Conservation (phyloP, 1,284 basidiomycete genomes). For the Microbotryum intermedium region DNA sequence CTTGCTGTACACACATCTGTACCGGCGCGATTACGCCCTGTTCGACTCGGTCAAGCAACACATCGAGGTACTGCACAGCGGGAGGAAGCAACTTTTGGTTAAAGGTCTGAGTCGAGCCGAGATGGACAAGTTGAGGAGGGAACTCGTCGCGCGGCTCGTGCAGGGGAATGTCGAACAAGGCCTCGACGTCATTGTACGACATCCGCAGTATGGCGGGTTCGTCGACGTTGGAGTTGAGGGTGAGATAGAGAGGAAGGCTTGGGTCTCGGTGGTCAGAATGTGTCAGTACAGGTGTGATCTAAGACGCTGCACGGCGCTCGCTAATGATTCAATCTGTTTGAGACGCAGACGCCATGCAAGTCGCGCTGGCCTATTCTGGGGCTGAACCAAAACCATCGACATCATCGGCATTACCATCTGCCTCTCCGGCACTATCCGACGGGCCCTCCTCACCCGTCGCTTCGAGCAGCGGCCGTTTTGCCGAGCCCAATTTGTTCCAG, state of each 20-base stretch:
- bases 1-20: constrained; percentile 83
- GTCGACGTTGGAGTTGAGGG: constrained; percentile 55
- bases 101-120: constrained; percentile 84
- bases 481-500: too few relatives aligned
- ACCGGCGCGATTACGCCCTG: constrained; percentile 75
- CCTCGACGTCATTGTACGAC: constrained; percentile 88
- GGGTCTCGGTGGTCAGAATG: constrained; percentile 61
- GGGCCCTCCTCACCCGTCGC: too few relatives aligned
- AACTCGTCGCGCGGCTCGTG: constrained; percentile 80
- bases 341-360: constrained; percentile 33
- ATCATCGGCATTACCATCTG: too few relatives aligned
- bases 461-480: too few relatives aligned
- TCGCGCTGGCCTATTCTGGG: constrained; percentile 37
- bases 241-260: constrained; percentile 23
- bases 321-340: too few relatives aligned
- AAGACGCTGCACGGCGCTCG: background rate
- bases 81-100: constrained; percentile 77
- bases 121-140: constrained; percentile 66
- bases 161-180: constrained; percentile 85
- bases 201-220: constrained; percentile 80
- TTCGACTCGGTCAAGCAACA: constrained; percentile 81
- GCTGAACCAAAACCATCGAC: constrained; percentile 3
- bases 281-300: constrained; percentile 43
- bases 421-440: too few relatives aligned
- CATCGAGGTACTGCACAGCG: constrained; percentile 82